Percentiles rank a stretch among this genome's conserved stretches.
Conservation (phyloP, 495 filamentous ascomycete genomes). For the Penicillium malachiteum region DNA sequence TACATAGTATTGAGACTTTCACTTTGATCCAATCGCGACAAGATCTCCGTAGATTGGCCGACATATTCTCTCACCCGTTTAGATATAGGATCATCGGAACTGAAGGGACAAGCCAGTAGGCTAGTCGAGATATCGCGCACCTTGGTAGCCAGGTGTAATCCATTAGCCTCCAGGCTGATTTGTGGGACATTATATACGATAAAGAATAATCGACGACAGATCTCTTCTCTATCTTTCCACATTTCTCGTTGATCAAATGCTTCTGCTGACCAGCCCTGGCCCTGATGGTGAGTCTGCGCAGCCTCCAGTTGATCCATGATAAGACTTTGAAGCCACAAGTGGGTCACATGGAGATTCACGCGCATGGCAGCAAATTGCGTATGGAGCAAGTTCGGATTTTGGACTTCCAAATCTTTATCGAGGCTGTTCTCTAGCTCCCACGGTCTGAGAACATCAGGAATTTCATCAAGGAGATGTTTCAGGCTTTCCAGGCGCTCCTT, state of each 20-base stretch:
- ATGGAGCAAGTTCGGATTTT: neutral
- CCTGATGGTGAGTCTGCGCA: slow-evolving; percentile 3
- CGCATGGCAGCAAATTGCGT: slow-evolving; percentile 20
- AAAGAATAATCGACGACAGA: slow-evolving; percentile 20
- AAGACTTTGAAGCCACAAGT: slow-evolving; percentile 27
- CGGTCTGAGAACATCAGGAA: neutral
- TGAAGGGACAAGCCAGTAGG: slow-evolving; percentile 23
- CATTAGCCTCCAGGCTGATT: slow-evolving; percentile 19
- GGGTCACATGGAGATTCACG: slow-evolving; percentile 23
- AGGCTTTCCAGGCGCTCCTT: neutral
- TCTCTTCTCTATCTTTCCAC: slow-evolving; percentile 12
- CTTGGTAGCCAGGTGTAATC: slow-evolving; percentile 23
- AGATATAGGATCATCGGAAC: slow-evolving; percentile 15
- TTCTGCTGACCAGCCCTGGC: neutral
- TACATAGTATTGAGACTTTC: slow-evolving; percentile 22
- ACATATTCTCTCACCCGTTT: slow-evolving; percentile 19
- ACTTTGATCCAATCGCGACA: slow-evolving; percentile 23
- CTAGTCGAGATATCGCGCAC: slow-evolving; percentile 22
- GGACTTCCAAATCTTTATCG: slow-evolving; percentile 3
- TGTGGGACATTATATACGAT: slow-evolving; percentile 14
- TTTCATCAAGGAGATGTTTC: neutral
- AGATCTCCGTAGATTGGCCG: slow-evolving; percentile 15
- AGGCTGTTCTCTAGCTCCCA: neutral
- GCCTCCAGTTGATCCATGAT: slow-evolving; percentile 23
- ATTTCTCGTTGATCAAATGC: neutral